Conservation (phyloP, 208 protist species). For the Lotmaria passim region DNA sequence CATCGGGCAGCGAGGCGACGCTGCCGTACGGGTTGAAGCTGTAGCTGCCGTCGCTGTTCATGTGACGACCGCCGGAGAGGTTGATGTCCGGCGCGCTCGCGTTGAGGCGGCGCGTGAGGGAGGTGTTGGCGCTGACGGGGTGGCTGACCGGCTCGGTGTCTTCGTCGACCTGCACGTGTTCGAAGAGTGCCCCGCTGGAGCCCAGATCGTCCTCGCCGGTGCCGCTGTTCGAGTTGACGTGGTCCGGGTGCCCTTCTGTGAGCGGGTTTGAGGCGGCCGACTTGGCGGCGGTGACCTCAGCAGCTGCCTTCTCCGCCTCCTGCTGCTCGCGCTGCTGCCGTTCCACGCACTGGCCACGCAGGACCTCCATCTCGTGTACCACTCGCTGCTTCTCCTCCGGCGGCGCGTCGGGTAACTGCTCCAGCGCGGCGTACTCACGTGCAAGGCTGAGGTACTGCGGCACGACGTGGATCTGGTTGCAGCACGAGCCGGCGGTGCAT, state of each 20-base stretch:
- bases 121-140: constrained; percentile 32
- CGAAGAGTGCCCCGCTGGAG: constrained; percentile 37
- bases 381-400: constrained; percentile 16
- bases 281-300: constrained; percentile 2
- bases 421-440: constrained; percentile 25
- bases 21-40: constrained; percentile 52
- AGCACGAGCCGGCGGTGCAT: constrained; percentile 81
- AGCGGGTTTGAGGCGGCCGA: background rate
- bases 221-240: constrained; percentile 5
- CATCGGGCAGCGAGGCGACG: constrained; percentile 49
- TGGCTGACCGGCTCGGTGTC: constrained; percentile 35
- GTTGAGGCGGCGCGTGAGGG: constrained; percentile 30
- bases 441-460: constrained; percentile 54
- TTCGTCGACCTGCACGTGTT: constrained; percentile 49
- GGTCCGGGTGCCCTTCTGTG: background rate
- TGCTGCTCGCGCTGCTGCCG: constrained; percentile 35
- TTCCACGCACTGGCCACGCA: constrained; percentile 32
- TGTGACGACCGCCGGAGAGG: constrained; percentile 20
- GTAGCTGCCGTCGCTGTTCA: constrained; percentile 49
- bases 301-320: constrained; percentile 21
- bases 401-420: constrained; percentile 18
- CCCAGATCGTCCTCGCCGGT: constrained; percentile 30
- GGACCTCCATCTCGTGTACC: constrained; percentile 32
- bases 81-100: constrained; percentile 24
- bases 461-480: constrained; percentile 89